A percentile compares a stretch with the other conserved stretches of the same genome.
These are phyloP conservation scores for Phalaenopsis aphrodite DNA, from an alignment of 106 monocot species.

Conservation along the genomic window DNA sequence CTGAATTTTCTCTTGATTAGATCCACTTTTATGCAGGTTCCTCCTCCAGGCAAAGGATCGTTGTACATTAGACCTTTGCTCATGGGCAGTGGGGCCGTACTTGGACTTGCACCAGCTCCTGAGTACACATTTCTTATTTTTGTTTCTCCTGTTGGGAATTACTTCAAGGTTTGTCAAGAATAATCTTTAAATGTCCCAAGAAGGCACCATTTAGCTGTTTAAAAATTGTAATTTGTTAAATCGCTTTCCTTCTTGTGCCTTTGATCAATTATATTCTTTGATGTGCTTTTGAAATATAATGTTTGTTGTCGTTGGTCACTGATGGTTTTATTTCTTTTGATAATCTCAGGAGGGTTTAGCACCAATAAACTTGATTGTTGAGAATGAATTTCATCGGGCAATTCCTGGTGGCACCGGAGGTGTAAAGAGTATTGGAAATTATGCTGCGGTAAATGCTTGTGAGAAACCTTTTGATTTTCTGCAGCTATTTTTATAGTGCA, in stretches of 20 bases:
- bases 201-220: background rate
- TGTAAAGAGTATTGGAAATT: slow-evolving; percentile 83
- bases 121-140: slow-evolving; percentile 89
- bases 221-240: background rate
- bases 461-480: background rate
- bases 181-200: background rate
- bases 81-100: slow-evolving; percentile 79
- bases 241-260: background rate
- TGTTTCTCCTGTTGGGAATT: slow-evolving; percentile 96
- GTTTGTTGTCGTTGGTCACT: background rate
- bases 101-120: slow-evolving; percentile 87
- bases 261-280: background rate
- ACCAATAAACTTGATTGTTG: slow-evolving; percentile 68
- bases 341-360: slow-evolving; percentile 57
- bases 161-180: slow-evolving; percentile 67
- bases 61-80: slow-evolving; percentile 86
- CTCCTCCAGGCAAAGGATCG: slow-evolving; percentile 84
- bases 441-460: slow-evolving; percentile 59
- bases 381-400: slow-evolving; percentile 62
- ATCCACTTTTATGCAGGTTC: slow-evolving; percentile 44
- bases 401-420: slow-evolving; percentile 73
- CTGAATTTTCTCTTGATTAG: background rate
- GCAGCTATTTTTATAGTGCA: background rate
- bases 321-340: background rate
- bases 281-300: background rate